phyloP scores from a whole-genome alignment of 2,329 filamentous ascomycete species.

The Verticillium zaregamsianum region DNA sequence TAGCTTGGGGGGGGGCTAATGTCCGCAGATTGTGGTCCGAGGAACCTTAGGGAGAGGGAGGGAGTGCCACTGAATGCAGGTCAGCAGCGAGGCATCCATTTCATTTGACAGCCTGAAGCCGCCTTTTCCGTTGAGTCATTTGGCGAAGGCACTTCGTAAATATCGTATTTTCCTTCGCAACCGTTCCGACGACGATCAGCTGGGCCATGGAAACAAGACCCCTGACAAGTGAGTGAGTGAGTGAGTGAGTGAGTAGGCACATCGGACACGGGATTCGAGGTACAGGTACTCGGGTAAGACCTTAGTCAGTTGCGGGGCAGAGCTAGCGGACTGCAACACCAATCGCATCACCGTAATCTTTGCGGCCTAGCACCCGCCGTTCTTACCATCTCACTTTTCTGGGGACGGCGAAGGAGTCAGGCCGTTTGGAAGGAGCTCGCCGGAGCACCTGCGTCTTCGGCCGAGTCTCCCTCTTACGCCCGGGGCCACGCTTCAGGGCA shows the following conservation, averaged over 20 bases:
- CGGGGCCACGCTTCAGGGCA: not conserved
- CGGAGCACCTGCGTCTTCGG: not conserved
- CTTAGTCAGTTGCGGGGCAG: not conserved
- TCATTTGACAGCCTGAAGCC: not conserved
- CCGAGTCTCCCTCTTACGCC: not conserved
- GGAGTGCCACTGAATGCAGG: not conserved
- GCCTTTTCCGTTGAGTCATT: not conserved
- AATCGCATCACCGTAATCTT: not conserved
- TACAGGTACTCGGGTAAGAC: not conserved
- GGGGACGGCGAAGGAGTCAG: not conserved
- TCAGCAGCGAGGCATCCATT: not conserved
- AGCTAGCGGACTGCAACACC: not conserved
- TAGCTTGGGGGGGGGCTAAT: not conserved
- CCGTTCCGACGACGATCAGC: not conserved
- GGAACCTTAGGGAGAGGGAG: not conserved
- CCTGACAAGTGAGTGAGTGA: no score
- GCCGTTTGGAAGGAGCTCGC: not conserved
- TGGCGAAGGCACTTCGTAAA: not conserved
- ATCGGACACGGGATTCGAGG: no score
- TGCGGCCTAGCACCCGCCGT: not conserved
- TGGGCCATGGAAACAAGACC: no score
- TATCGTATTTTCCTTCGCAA: not conserved
- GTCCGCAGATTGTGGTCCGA: not conserved
- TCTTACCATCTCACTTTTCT: not conserved
- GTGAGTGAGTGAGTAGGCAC: no score